These are phyloP conservation scores for Ceratobasidium sp. DNA, from an alignment of 1,284 basidiomycete species.

Conservation along the genomic window DNA sequence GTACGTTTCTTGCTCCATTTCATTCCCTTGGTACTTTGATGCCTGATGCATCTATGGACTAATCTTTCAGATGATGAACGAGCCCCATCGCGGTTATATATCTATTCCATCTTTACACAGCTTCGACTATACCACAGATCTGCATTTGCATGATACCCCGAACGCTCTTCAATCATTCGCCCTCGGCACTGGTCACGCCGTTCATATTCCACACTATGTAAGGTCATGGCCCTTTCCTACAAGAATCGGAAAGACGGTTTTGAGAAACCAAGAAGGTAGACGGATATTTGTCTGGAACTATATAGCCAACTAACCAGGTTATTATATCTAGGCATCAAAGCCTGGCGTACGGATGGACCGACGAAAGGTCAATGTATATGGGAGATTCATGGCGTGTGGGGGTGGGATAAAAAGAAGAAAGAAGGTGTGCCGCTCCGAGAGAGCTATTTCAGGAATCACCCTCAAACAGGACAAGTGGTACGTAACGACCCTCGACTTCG, in stretches of 20 bases:
- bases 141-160: slow-evolving; percentile 87
- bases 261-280: slow-evolving; percentile 71
- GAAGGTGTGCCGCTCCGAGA: slow-evolving; percentile 84
- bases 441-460: slow-evolving; percentile 85
- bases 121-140: slow-evolving; percentile 94
- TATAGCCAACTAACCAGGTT: not conserved
- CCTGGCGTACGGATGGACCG: slow-evolving; percentile 78
- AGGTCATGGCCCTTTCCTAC: slow-evolving; percentile 90
- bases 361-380: slow-evolving; percentile 82
- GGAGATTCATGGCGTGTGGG: slow-evolving; percentile 95
- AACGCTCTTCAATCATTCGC: slow-evolving; percentile 88
- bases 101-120: slow-evolving; percentile 83
- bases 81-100: slow-evolving; percentile 95
- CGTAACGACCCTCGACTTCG: no score
- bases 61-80: slow-evolving; percentile 85
- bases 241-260: slow-evolving; percentile 65
- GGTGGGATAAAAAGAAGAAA: slow-evolving; percentile 80
- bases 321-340: slow-evolving; percentile 1
- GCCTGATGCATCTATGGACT: not conserved
- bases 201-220: slow-evolving; percentile 77
- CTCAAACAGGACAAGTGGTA: slow-evolving; percentile 71
- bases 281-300: no score
- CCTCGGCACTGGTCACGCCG: slow-evolving; percentile 83
- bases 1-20: slow-evolving; percentile 60
- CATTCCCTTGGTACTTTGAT: not conserved